Evolutionary conservation across 441 rosid genomes (phyloP), one percentile per base, ranked within the genome.

Genomic region (Eutrema salsugineum): DNA sequence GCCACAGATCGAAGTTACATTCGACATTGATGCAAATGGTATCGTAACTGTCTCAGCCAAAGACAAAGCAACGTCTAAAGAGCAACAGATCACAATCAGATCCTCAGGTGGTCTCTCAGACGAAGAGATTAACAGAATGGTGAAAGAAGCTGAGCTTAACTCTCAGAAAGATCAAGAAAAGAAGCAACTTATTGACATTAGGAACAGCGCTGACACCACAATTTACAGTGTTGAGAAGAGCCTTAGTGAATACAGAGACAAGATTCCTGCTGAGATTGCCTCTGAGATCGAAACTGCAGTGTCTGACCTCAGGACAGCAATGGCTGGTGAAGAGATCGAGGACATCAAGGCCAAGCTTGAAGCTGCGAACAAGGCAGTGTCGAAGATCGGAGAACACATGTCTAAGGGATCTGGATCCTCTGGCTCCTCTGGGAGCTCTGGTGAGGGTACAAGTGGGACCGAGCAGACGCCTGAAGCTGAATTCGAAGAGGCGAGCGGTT

Each of bases 311-410:
- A 82, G 82, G 84, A 75, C 71, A 3, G 83, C 91, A 16, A 76
- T 83, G 81, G 78, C 68, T 30, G 88, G 82, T 40, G 90, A 86
- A 5, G 74, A 74, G 14, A 16, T 63, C 0, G 87, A 84, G 5
- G 88, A 83, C 42, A 86, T 84, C 66, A 86, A 81, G 77, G 72
- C 87, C 5, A 84, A 86, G 72, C 64, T 86, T 2, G 88, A 84
- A 36, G 82, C 77, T 5, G 88, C 88, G 1, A 86, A 84, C 75
- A 84, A 86, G 72, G 85, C 88, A 20, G 84, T 86, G 19, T 84
- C 91, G 0, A 84, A 83, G 71, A 86, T 86, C 5, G 88, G 90
- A 15, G 84, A 86, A 75, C 84, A 83, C 68, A 83, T 86, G 85
- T 61, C 80, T 17, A 84, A 80, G 51, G 82, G 81, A 54, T 78